Evolutionary conservation across 768 basidiomycete genomes (phyloP).

Genomic region (Podaxis carcinomalis): DNA sequence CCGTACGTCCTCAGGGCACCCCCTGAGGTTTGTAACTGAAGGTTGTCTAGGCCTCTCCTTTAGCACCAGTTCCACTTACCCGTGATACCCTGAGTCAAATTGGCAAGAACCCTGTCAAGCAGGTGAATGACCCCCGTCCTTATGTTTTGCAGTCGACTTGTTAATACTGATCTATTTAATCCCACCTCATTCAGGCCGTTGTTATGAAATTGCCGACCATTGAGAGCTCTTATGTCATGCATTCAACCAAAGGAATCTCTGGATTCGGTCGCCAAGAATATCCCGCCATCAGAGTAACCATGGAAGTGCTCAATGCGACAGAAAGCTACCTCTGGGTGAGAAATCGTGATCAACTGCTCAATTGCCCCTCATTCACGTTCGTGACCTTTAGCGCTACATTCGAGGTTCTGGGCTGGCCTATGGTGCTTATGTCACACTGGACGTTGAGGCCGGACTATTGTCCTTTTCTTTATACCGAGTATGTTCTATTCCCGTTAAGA

Average conservation of each 20-base stretch:
- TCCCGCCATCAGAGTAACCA: constrained; percentile 79
- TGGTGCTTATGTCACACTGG: constrained; percentile 72
- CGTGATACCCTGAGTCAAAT: constrained; percentile 67
- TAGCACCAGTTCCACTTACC: constrained; percentile 65
- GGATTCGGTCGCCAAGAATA: constrained; percentile 82
- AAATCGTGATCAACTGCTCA: background rate
- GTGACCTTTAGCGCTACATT: constrained; percentile 65
- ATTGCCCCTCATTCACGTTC: background rate
- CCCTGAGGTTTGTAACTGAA: constrained; percentile 4
- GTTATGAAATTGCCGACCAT: constrained; percentile 90
- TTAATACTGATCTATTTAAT: constrained; percentile 1
- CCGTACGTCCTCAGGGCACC: constrained; percentile 36
- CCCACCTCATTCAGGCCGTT: constrained; percentile 48
- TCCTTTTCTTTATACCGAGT: constrained; percentile 79
- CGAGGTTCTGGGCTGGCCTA: constrained; percentile 95
- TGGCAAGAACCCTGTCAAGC: constrained; percentile 68
- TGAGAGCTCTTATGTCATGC: constrained; percentile 84
- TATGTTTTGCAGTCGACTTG: too few relatives aligned
- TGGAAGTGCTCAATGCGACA: constrained; percentile 85
- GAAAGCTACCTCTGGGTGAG: constrained; percentile 92
- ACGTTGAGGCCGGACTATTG: constrained; percentile 75
- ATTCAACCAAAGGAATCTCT: constrained; percentile 73
- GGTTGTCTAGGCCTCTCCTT: constrained; percentile 37
- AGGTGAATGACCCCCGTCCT: constrained; percentile 38
- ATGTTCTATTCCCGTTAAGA: constrained; percentile 21